These are phyloP conservation scores for Taphrina pruni DNA, from an alignment of 1,139 yeast genomes.

Conservation along the genomic window DNA sequence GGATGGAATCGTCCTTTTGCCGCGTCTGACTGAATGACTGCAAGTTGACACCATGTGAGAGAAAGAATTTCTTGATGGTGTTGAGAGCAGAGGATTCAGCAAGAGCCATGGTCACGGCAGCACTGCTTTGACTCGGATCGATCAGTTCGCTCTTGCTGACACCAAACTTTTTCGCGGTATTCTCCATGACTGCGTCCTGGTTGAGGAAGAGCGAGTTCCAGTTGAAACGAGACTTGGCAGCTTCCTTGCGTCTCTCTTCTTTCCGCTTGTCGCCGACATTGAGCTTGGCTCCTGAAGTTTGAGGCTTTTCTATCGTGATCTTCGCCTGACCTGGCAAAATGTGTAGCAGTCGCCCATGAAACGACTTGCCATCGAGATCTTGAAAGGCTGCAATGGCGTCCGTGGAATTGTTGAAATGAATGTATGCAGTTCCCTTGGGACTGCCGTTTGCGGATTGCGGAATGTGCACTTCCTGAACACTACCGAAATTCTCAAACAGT, in stretches of 20 bases:
- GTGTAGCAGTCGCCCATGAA: constrained; percentile 92
- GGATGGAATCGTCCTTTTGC: constrained; percentile 72
- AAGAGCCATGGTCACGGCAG: constrained; percentile 96
- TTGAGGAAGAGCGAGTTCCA: constrained; percentile 96
- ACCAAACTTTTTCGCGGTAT: constrained; percentile 86
- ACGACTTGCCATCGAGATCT: constrained; percentile 81
- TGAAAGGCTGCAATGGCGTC: constrained; percentile 79
- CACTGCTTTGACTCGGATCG: constrained; percentile 82
- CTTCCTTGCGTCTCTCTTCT: constrained; percentile 79
- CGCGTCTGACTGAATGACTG: constrained; percentile 70
- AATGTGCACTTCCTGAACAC: constrained; percentile 64
- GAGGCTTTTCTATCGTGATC: constrained; percentile 71
- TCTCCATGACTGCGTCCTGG: constrained; percentile 86
- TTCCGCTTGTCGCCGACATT: constrained; percentile 69
- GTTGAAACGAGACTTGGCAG: constrained; percentile 85
- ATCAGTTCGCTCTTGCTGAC: constrained; percentile 79
- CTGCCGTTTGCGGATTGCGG: constrained; percentile 90
- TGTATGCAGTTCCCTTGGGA: constrained; percentile 91
- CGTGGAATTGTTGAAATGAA: constrained; percentile 67
- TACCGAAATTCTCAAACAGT: constrained; percentile 60
- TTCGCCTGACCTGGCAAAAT: constrained; percentile 84
- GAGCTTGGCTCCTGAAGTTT: constrained; percentile 49
- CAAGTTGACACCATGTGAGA: constrained; percentile 81
- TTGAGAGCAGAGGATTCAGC: constrained; percentile 97
- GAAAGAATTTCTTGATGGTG: constrained; percentile 86